Base-by-base conservation (phyloP, 805 yeast genomes). In the Tetrapisispora pingtungensis region DNA sequence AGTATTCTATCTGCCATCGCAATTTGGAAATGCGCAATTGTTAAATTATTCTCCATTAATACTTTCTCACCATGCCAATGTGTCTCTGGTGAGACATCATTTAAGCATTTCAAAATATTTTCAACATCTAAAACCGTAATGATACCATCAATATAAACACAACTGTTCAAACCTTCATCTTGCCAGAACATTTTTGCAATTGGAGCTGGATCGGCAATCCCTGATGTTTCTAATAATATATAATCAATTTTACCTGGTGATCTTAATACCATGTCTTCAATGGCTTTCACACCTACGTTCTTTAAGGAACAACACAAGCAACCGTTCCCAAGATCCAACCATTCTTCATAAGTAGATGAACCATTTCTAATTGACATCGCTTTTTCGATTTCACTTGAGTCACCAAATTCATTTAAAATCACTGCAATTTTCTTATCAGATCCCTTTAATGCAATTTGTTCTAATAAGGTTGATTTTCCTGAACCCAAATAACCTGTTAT, bases 181-280 rank as follows among this genome's bases (percentile, higher is more conserved):
- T 89, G 72, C 98, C 98, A 93, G 64, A 93, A 93, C 96, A 90
- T 90, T 50, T 80, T 77, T 4, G 97, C 96, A 24, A 93, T 87
- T 0, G 97, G 97, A 0, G 89, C 97, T 0, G 98, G 98, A 58
- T 93, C 97, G 0, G 98, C 98, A 14, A 93, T 73, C 0, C 98
- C 98, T 0, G 96, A 87, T 0, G 98, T 93, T 59, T 93, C 98
- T 43, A 93, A 67, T 20, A 93, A 61, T n/a, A 93, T 88, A 58
- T 90, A 84, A 63, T 93, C 98, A 42, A 90, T 88, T 42, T 74
- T 73, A 28, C 77, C 81, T 7, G 80, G 81, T 28, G 81, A 74
- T 42, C 80, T 74, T 27, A 78, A 81, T 48, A 90, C 80, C 53
- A 93, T 73, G 46, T 85, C 77, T 61, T 93, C 98, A 43, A 93